These are phyloP conservation scores for Shiraia bambusicola DNA, from an alignment of 2,329 filamentous ascomycete genomes.

Conservation along the genomic window DNA sequence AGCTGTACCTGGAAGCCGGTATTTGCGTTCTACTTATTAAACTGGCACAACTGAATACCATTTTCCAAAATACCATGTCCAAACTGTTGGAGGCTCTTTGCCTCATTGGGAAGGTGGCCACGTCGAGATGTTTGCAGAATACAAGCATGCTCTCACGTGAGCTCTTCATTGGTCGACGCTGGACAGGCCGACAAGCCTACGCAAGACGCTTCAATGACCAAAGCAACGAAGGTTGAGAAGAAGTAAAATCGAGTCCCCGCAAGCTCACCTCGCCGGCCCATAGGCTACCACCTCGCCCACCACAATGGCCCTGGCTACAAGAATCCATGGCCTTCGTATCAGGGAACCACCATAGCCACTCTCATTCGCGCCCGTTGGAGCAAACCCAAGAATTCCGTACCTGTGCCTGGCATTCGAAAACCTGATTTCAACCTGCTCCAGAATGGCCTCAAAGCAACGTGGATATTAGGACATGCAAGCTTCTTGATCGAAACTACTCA, in stretches of 20 bases:
- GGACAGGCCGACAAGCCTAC: conserved; percentile 25
- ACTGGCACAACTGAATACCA: conserved; percentile 1
- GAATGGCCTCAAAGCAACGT: conserved; percentile 49
- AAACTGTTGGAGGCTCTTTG: conserved; percentile 26
- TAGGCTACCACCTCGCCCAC: conserved; percentile 38
- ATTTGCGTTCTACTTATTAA: conserved; percentile 1
- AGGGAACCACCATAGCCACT: conserved; percentile 22
- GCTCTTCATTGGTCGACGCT: conserved; percentile 33
- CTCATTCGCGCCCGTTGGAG: conserved; percentile 43
- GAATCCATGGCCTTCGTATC: conserved; percentile 54
- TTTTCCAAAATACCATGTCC: conserved; percentile 14
- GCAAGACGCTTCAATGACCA: conserved; percentile 20
- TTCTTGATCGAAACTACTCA: conserved; percentile 51
- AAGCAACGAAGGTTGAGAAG: conserved; percentile 9
- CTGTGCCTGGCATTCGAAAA: conserved; percentile 48
- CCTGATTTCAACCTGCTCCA: conserved; percentile 44
- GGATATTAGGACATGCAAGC: conserved; percentile 56
- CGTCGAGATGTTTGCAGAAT: conserved; percentile 12
- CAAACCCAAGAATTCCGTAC: conserved; percentile 48
- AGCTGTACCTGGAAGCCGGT: conserved; percentile 7
- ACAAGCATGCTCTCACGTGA: conserved; percentile 29
- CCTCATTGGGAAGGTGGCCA: conserved; percentile 35
- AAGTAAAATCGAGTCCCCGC: too few species aligned
- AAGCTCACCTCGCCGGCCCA: conserved; percentile 21
- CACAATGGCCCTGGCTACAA: conserved; percentile 50